Conservation (phyloP, 2,329 filamentous ascomycete genomes). For the Albifimbria verrucaria region DNA sequence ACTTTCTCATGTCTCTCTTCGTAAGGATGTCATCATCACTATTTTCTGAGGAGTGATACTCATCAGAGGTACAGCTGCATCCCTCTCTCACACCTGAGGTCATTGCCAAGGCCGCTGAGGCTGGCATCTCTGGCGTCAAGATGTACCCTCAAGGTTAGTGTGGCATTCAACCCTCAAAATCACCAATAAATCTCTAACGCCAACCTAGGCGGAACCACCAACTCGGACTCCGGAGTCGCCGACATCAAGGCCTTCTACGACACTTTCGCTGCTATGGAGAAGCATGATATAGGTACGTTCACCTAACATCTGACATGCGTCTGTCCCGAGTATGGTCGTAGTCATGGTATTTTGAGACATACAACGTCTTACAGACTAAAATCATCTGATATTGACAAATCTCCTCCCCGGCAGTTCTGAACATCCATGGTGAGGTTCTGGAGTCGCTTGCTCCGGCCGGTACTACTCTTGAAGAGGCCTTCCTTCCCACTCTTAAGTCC, state of each 20-base stretch:
- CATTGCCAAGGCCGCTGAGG: conserved; percentile 69
- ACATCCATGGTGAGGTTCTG: conserved; percentile 87
- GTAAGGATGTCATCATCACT: conserved; percentile 23
- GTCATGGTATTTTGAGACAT: no score
- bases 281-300: conserved; percentile 55
- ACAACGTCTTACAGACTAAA: no score
- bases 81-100: conserved; percentile 62
- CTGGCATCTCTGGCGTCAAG: conserved; percentile 71
- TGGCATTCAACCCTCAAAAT: background rate
- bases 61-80: conserved; percentile 41
- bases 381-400: no score
- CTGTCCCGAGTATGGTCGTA: no score
- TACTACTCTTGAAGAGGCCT: conserved; percentile 48
- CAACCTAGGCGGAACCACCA: conserved; percentile 56
- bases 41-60: background rate
- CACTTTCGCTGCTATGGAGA: conserved; percentile 87
- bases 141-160: conserved; percentile 55
- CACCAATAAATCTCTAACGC: background rate
- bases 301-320: background rate
- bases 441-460: conserved; percentile 44
- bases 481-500: conserved; percentile 74
- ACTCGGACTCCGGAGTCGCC: conserved; percentile 66
- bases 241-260: conserved; percentile 69
- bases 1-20: conserved; percentile 73
- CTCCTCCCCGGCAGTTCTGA: conserved; percentile 56